Evolutionary conservation across 176 grass and related monocot species (phyloP).

Genomic region (Carex littledalei): DNA sequence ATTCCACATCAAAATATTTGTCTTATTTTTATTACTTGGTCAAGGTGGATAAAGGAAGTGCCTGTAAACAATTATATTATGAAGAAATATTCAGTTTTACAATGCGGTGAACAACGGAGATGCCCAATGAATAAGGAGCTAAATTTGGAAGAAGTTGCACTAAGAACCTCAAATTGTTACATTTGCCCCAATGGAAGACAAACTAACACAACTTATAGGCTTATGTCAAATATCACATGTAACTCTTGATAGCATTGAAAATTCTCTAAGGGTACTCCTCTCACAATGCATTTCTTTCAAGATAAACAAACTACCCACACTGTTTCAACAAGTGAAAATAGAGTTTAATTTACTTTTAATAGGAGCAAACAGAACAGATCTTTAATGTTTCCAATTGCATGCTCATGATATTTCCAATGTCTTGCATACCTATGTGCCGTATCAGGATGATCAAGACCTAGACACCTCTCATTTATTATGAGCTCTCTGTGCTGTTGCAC

Average conservation of each 20-base stretch:
- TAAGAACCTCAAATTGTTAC: neutral
- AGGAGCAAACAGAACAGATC: neutral
- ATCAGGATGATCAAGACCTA: constrained; percentile 98
- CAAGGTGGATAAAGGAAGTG: neutral
- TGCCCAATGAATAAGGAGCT: neutral
- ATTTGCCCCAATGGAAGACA: neutral
- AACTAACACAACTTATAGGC: neutral
- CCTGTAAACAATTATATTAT: neutral
- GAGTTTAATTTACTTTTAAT: neutral
- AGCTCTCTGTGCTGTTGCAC: constrained; percentile 96
- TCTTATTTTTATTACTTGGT: neutral
- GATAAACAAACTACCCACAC: neutral
- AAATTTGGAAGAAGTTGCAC: neutral
- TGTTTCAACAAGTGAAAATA: neutral
- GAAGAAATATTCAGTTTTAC: neutral
- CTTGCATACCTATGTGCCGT: constrained; percentile 79
- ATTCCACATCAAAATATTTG: neutral
- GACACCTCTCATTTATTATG: constrained; percentile 94
- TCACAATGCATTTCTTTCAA: neutral
- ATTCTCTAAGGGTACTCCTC: neutral
- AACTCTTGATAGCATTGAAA: neutral
- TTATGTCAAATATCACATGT: neutral
- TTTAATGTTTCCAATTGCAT: neutral
- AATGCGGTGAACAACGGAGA: neutral
- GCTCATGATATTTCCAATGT: neutral